Conservation (phyloP, 345 rosid genomes). For the Linum tenue region DNA sequence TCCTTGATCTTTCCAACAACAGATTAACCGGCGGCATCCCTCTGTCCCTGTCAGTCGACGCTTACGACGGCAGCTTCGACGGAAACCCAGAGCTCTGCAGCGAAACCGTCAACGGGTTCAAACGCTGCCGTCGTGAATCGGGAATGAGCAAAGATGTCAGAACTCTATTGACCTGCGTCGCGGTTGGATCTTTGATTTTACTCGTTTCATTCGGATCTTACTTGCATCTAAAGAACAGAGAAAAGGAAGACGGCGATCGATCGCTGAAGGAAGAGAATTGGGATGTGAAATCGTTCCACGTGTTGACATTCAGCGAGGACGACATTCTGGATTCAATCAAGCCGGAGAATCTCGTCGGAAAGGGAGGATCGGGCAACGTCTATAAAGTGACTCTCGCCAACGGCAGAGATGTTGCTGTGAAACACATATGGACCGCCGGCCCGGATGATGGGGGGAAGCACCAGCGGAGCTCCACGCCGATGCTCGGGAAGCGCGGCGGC, state of each 20-base stretch:
- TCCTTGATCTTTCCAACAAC: slow-evolving; percentile 75
- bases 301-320: slow-evolving; percentile 56
- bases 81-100: slow-evolving; percentile 75
- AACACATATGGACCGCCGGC: slow-evolving; percentile 56
- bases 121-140: slow-evolving; percentile 37
- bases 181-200: slow-evolving; percentile 37
- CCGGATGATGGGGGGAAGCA: slow-evolving; percentile 19
- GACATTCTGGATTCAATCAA: slow-evolving; percentile 82
- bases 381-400: slow-evolving; percentile 54
- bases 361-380: slow-evolving; percentile 83
- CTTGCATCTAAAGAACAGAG: slow-evolving; percentile 45
- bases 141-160: slow-evolving; percentile 35
- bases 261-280: slow-evolving; percentile 67
- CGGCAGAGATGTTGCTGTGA: slow-evolving; percentile 79
- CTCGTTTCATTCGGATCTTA: slow-evolving; percentile 42
- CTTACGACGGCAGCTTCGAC: slow-evolving; percentile 63
- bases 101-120: slow-evolving; percentile 39
- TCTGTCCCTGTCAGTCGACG: slow-evolving; percentile 47
- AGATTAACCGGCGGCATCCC: slow-evolving; percentile 59
- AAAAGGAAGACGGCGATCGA: slow-evolving; percentile 31
- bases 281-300: slow-evolving; percentile 71
- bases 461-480: slow-evolving; percentile 49
- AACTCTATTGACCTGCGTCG: slow-evolving; percentile 41
- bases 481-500: slow-evolving; percentile 32
- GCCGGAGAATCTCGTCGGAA: slow-evolving; percentile 78